phyloP scores from a whole-genome alignment of 2,329 filamentous ascomycete species.

The Byssoonygena ceratinophila region DNA sequence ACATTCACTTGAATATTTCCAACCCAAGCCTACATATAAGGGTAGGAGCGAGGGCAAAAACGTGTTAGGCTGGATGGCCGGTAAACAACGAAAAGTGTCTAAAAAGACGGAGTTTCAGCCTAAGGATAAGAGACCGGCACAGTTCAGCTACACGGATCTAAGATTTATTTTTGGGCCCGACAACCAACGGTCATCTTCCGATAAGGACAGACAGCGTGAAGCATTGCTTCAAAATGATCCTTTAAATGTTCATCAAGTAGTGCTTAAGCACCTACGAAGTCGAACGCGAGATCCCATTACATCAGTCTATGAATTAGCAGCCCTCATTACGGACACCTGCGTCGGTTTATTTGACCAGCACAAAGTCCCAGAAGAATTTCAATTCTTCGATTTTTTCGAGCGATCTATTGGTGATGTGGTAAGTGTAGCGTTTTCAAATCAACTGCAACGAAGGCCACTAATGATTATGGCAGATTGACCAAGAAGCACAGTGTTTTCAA shows the following conservation, averaged over 20 bases:
- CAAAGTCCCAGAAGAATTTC: slow-evolving; percentile 33
- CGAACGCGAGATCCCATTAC: slow-evolving; percentile 42
- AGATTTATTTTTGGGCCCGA: too few relatives aligned
- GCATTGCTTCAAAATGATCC: slow-evolving; percentile 31
- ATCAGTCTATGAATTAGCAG: slow-evolving; percentile 53
- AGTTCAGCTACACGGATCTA: too few relatives aligned
- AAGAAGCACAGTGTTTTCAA: slow-evolving; percentile 23
- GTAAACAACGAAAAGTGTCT: background rate
- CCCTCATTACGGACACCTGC: slow-evolving; percentile 51
- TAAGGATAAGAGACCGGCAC: background rate
- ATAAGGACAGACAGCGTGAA: background rate
- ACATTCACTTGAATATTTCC: background rate
- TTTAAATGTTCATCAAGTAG: slow-evolving; percentile 49
- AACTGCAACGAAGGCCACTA: background rate
- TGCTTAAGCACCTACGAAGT: slow-evolving; percentile 47
- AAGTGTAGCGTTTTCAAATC: background rate
- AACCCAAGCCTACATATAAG: background rate
- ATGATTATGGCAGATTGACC: slow-evolving; percentile 13
- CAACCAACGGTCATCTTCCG: too few relatives aligned
- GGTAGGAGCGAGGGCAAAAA: background rate
- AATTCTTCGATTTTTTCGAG: slow-evolving; percentile 60
- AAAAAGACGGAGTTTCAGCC: background rate
- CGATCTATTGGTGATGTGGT: slow-evolving; percentile 46
- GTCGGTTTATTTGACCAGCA: slow-evolving; percentile 52
- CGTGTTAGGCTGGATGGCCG: background rate